A percentile compares a stretch with the other conserved stretches of the same genome.
Conservation (phyloP, 768 basidiomycete species). For the Paxillus ammoniavirescens region DNA sequence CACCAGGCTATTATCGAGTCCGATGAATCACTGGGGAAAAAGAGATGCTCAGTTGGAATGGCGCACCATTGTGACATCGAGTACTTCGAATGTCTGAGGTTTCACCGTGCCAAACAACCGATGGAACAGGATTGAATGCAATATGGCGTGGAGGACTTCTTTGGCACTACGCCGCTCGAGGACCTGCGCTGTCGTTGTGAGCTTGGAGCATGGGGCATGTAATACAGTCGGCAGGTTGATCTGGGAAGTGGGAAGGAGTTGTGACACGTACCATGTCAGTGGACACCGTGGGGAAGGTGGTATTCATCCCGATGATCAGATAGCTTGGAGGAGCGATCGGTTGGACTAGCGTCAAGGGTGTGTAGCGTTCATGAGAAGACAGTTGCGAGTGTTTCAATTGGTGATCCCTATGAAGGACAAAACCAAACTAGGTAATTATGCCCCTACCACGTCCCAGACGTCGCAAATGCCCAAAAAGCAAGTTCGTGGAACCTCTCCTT, state of each 20-base stretch:
- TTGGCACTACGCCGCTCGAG: conserved; percentile 73
- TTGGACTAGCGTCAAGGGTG: neutral
- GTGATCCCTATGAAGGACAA: too few species aligned
- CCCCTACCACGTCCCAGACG: too few species aligned
- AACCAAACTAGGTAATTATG: too few species aligned
- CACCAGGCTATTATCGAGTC: conserved; percentile 56
- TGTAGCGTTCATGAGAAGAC: neutral
- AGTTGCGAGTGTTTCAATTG: too few species aligned
- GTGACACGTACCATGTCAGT: conserved; percentile 28
- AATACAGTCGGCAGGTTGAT: too few species aligned
- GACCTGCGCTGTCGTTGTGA: conserved; percentile 40
- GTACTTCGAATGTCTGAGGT: conserved; percentile 72
- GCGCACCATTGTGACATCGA: conserved; percentile 82
- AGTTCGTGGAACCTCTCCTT: too few species aligned
- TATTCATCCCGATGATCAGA: conserved; percentile 26
- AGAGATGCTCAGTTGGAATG: neutral
- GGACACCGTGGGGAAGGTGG: conserved; percentile 25
- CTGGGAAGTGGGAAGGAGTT: too few species aligned
- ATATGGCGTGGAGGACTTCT: conserved; percentile 71
- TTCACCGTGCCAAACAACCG: conserved; percentile 79
- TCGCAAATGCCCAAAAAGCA: too few species aligned
- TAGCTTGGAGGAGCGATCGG: neutral
- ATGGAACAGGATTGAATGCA: conserved; percentile 85
- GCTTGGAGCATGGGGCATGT: too few species aligned
- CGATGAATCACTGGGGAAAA: too few species aligned